Evolutionary conservation across 1,284 basidiomycete genomes (phyloP).

Genomic region (Ustilago trichophora): DNA sequence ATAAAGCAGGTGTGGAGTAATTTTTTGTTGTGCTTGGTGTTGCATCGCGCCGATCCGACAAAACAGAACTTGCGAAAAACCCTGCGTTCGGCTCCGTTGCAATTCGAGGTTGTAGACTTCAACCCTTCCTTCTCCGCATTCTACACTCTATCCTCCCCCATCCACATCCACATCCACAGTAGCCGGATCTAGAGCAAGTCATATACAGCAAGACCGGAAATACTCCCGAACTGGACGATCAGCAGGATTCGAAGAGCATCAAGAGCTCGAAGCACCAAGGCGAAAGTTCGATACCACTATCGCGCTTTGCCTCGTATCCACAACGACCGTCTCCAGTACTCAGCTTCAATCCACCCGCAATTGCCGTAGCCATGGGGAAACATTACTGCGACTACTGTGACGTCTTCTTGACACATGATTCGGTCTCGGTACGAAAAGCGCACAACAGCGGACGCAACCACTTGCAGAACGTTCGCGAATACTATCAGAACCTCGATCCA

Average conservation of each 20-base stretch:
- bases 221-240: too few relatives aligned
- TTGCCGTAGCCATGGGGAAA: slow-evolving; percentile 50
- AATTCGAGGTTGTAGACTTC: slow-evolving; percentile 5
- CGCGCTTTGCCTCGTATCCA: too few relatives aligned
- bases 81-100: slow-evolving; percentile 7
- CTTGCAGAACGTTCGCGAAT: slow-evolving; percentile 92
- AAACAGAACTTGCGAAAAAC: not conserved
- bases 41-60: not conserved
- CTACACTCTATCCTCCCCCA: not conserved
- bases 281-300: too few relatives aligned
- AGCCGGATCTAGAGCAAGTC: too few relatives aligned
- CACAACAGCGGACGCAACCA: slow-evolving; percentile 98
- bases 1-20: too few relatives aligned
- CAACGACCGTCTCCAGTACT: too few relatives aligned
- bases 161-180: not conserved
- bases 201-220: too few relatives aligned
- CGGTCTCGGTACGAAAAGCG: slow-evolving; percentile 82
- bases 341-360: not conserved
- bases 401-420: slow-evolving; percentile 65
- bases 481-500: slow-evolving; percentile 93
- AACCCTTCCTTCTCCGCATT: not conserved
- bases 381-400: slow-evolving; percentile 66
- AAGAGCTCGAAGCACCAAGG: too few relatives aligned
- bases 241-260: too few relatives aligned
- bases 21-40: too few relatives aligned